These are phyloP conservation scores for Dacryopinax spathularia DNA, from an alignment of 768 basidiomycete species.

Conservation along the genomic window DNA sequence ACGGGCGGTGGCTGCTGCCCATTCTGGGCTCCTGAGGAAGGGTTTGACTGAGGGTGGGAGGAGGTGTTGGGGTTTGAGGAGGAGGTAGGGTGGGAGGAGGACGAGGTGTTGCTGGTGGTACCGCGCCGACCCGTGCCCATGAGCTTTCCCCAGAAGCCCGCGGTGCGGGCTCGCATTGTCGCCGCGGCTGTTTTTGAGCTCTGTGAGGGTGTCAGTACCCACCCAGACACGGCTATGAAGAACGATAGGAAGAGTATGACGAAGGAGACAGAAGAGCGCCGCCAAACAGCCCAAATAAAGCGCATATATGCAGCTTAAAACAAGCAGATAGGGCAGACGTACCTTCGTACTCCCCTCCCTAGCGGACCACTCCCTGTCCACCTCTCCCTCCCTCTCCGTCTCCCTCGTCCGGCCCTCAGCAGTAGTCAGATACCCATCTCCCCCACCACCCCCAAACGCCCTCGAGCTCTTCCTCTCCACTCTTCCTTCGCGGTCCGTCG, in stretches of 20 bases:
- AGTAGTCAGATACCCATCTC: not conserved
- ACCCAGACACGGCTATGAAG: no score
- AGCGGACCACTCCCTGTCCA: no score
- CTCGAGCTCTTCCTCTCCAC: not conserved
- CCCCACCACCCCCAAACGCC: not conserved
- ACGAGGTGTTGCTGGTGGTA: not conserved
- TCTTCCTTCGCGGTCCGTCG: not conserved
- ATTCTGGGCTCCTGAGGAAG: no score
- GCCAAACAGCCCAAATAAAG: no score
- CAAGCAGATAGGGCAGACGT: no score
- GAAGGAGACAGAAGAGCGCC: not conserved
- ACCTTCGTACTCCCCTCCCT: slow-evolving; percentile 3
- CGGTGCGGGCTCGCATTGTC: not conserved
- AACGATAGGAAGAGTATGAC: not conserved
- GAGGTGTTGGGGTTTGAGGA: not conserved
- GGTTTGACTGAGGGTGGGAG: no score
- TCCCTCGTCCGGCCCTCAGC: not conserved
- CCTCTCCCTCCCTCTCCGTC: not conserved
- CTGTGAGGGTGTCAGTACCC: not conserved
- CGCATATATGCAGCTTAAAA: no score
- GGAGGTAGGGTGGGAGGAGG: not conserved
- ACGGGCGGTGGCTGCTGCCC: not conserved
- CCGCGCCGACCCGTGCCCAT: no score
- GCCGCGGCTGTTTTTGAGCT: not conserved
- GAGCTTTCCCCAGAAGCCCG: not conserved